Base-by-base conservation (phyloP, 805 yeast species). In the Martiniozyma abietophila region DNA sequence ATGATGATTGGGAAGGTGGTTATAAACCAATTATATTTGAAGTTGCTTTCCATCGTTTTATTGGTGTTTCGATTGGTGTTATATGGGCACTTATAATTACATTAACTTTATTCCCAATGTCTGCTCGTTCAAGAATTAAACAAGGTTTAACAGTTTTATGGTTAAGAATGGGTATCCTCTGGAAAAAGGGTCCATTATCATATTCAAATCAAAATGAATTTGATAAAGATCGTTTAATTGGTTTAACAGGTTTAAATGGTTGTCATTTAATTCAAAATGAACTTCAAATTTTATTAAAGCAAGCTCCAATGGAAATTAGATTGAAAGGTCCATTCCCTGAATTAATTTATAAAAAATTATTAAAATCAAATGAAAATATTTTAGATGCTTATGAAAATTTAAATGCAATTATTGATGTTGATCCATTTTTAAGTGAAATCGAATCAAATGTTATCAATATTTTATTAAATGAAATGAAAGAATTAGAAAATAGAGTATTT, bases 41-140 rank as follows among this genome's bases (percentile, higher is more conserved):
- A 44, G 79, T 84, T 55, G 94, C 94, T 0, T 64, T 79, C 48
- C 94, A 83, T 53, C 62, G 95, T 36, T 77, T 80, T 42, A 58
- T 77, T 2, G 74, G 89, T 0, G 94, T 83, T 7, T 61, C 76
- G 6, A 54, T 72, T 18, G 95, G 94, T 22, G 76, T 81, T 3
- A 37, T 78, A 0, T 83, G 89, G 86, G 92, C 94, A 0, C 59
- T 84, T 17, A 49, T 72, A 2, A 69, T 84, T 56, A 77, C 92
- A 0, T 57, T 76, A 23, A 61, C 72, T 1, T 65, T 82, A 33
- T 63, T 80, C 33, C 94, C 94, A 4, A 76, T 75, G 49, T 76
- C 84, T 48, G 94, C 95, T 1, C 63, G 94, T 29, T 62, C 72
- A 10, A 60, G 85, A 31, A 58, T 83, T 39, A 74, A 81, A 39